Base-by-base conservation (phyloP, 192 early-diverging fungal genomes). In the Spizellomyces punctatus region DNA sequence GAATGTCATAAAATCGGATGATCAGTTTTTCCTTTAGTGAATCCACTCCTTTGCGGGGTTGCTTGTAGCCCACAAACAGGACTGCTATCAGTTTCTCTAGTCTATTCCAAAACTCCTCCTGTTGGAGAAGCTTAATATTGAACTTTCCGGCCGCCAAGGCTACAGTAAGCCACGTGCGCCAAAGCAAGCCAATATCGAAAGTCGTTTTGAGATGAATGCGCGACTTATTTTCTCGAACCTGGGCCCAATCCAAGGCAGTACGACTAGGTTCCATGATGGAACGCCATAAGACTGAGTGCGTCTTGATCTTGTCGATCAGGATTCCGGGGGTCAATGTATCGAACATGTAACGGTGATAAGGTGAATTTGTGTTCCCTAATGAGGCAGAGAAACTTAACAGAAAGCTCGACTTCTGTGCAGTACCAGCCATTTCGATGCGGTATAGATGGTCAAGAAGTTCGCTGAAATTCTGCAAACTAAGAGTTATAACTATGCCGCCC, bases 111-210 rank as follows among this genome's bases (percentile, higher is more conserved):
- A 52, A 52, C 50, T 10, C 50, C n/a, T 52, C n/a, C 10, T 52
- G n/a, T n/a, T n/a, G 10, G n/a, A 52, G n/a, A n/a, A 10, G 50
- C n/a, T 52, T 52, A 10, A 12, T 52, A 52, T n/a, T 52, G 10
- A 10, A 10, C 10, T 10, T 52, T n/a, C 50, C 50, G n/a, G 50
- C 50, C 10, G 50, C 50, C 50, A 52, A 52, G n/a, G 50, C 50
- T 52, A 52, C n/a, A 52, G 50, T 52, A n/a, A 52, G 10, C 50
- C 50, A 52, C n/a, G n/a, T 52, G 50, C 50, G 50, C 50, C 50
- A 52, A 52, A 52, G 10, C 50, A n/a, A 12, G 10, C 50, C 50
- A n/a, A 52, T 52, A 52, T 52, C 50, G n/a, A 52, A 12, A 10
- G n/a, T n/a, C 50, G 50, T 52, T n/a, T 52, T 52, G 50, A 52